These are phyloP conservation scores for Penicillium sp. DNA, from an alignment of 2,329 filamentous ascomycete genomes.

Conservation along the genomic window DNA sequence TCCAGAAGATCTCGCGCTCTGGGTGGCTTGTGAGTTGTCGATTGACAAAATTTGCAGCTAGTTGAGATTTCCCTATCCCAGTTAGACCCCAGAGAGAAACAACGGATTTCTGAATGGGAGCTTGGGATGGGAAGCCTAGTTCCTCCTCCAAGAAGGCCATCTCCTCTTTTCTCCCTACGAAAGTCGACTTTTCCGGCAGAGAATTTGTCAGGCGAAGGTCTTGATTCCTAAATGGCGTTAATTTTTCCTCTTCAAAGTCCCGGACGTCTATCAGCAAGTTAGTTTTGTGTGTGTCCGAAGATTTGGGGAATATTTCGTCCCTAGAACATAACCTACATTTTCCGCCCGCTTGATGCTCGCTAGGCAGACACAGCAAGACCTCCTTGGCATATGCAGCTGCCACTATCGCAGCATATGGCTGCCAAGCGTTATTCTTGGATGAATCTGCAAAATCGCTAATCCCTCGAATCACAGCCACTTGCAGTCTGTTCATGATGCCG, in stretches of 20 bases:
- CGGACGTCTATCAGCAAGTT: too few relatives aligned
- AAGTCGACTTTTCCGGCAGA: not conserved
- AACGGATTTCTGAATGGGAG: too few relatives aligned
- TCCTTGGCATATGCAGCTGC: conserved; percentile 13
- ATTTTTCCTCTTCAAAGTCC: not conserved
- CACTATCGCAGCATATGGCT: conserved; percentile 15
- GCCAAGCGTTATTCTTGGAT: conserved; percentile 16
- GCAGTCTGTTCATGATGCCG: too few relatives aligned
- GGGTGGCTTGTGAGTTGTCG: not conserved
- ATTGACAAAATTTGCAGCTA: not conserved
- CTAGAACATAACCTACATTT: too few relatives aligned
- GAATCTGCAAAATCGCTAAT: conserved; percentile 21
- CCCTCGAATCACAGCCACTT: conserved; percentile 20
- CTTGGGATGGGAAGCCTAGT: too few relatives aligned
- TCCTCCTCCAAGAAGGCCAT: too few relatives aligned
- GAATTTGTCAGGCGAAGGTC: not conserved
- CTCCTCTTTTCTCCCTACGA: not conserved
- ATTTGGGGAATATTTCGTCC: too few relatives aligned
- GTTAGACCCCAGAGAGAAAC: too few relatives aligned
- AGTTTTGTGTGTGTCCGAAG: too few relatives aligned
- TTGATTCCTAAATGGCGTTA: not conserved
- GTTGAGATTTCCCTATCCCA: not conserved
- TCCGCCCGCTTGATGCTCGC: too few relatives aligned
- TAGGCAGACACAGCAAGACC: not conserved
- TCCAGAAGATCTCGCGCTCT: not conserved